Base-by-base conservation (phyloP, 2,329 filamentous ascomycete species). In the Colletotrichum salicis region DNA sequence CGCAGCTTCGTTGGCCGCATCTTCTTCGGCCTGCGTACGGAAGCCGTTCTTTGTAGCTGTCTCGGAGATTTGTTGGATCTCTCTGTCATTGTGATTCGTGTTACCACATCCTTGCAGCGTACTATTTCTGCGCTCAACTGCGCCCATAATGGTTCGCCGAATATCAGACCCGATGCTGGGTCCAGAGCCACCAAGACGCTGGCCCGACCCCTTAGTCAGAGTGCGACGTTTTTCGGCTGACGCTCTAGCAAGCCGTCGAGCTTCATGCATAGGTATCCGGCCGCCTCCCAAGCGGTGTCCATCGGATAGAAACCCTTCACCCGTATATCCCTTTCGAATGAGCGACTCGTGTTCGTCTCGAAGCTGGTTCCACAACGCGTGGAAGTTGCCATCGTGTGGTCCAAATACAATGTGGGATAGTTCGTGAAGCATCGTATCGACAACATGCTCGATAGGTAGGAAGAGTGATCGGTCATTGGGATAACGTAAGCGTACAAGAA, bases 351-450 rank as follows among this genome's bases (percentile, higher is more conserved):
- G 92, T 82, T 98, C 95, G 70, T 96, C 93, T 24, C 96, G 91
- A 5, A 98, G 88, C 78, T 97, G 92, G 76, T 97, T 92, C 94
- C 95, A 97, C 5, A 98, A 85, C 0, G 91, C 91, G 76, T 97
- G 91, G 78, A 98, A 98, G 45, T 92, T 88, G 58, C 86, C 87
- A 78, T 98, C 91, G 80, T 98, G 96, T 1, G 94, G 93, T 0
- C 94, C 94, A 80, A 92, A 91, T 12, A 94, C 89, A 75, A 93
- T 97, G 78, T 98, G 96, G n/a, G 90, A 92, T 3, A 98, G 89
- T 85, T 98, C 96, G 79, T 98, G 96, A 24, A 98, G 89, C 91
- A 98, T 93, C 0, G 96, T 98, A 80, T 98, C 95, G 55, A 94
- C 87, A 8, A 97, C 88, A 74, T 93, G 86, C 78, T 98, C 94